Base-by-base conservation (phyloP, 257 asterid species). In the Plectranthus barbatus region DNA sequence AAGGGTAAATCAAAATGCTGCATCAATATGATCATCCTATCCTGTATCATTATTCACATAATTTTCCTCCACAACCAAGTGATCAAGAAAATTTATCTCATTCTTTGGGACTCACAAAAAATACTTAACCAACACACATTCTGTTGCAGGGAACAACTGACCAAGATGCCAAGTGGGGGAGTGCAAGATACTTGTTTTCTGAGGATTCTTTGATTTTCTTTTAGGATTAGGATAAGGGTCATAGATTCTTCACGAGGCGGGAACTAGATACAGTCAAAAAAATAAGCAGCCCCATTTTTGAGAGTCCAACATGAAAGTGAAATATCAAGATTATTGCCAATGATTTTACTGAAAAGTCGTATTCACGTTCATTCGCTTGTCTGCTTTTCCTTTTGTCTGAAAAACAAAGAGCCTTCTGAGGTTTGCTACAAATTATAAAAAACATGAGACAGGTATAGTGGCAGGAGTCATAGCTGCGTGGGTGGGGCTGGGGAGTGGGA, bases 291-390 rank as follows among this genome's bases (percentile, higher is more conserved):
- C 60, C 58, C 66, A 10, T 50, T 72, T 76, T 47, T 70, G 56
- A 54, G 64, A 72, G 52, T 76, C 77, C 61, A 80, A 79, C 75
- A 67, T 77, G 85, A 83, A 37, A 67, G 68, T 59, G 68, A 62
- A 41, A 33, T 56, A 40, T 62, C 24, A 54, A 47, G 60, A 11
- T 62, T 61, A 45, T 24, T 78, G 85, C 83, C 81, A 81, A 87
- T 83, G 84, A 81, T 86, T 82, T 80, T 67, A 76, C 80, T 90
- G 85, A 73, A 85, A 80, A 77, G 87, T 72, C 29, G 64, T 76
- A 74, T 67, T 77, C 75, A 63, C 70, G 52, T 68, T 64, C 68
- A 56, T 49, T 47, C 70, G 50, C 13, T 13, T 70, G 75, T 58
- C 67, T 67, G 60, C 71, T 69, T 74, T 74, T 62, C 21, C 47